A percentile compares a stretch with the other conserved stretches of the same genome.
These are phyloP conservation scores for Penicillium antarcticum DNA, from an alignment of 495 filamentous ascomycete species.

Conservation along the genomic window DNA sequence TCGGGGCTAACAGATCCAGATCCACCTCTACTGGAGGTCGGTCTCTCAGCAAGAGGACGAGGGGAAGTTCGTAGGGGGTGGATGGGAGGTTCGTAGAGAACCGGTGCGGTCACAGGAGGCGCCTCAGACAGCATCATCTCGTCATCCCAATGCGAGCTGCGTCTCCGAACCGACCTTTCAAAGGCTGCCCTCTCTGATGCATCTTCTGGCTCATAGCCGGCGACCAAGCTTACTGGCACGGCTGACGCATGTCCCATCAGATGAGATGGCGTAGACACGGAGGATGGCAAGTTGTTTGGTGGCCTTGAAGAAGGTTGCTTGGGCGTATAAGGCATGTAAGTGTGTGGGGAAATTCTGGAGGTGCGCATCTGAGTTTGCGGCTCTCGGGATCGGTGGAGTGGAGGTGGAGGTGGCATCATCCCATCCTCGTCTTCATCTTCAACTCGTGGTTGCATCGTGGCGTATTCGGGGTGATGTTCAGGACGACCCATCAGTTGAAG, in stretches of 20 bases:
- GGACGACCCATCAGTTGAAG: slow-evolving; percentile 22
- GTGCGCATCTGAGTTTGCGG: slow-evolving; percentile 22
- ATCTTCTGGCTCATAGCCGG: slow-evolving; percentile 65
- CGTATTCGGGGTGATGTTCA: slow-evolving; percentile 37
- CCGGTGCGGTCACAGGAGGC: slow-evolving; percentile 17
- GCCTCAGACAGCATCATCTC: slow-evolving; percentile 24
- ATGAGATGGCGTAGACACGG: slow-evolving; percentile 1
- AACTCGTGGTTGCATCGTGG: slow-evolving; percentile 64
- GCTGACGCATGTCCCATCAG: slow-evolving; percentile 37
- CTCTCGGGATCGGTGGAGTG: slow-evolving; percentile 42
- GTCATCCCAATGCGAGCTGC: slow-evolving; percentile 33
- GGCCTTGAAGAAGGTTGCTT: slow-evolving; percentile 23
- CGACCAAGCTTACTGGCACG: slow-evolving; percentile 65
- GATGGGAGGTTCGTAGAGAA: slow-evolving; percentile 23
- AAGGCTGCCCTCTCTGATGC: slow-evolving; percentile 43
- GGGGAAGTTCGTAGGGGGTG: slow-evolving; percentile 40
- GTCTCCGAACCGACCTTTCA: slow-evolving; percentile 23
- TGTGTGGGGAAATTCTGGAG: slow-evolving; percentile 24
- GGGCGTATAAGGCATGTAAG: slow-evolving; percentile 36
- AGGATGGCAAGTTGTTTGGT: slow-evolving; percentile 45
- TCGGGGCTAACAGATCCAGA: slow-evolving; percentile 60
- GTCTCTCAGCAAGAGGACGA: slow-evolving; percentile 24
- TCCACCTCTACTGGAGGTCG: slow-evolving; percentile 21
- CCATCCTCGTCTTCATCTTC: slow-evolving; percentile 63
- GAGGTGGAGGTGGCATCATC: slow-evolving; percentile 45